Conservation (phyloP, 768 basidiomycete species). For the Pleurotus tuber-regium region DNA sequence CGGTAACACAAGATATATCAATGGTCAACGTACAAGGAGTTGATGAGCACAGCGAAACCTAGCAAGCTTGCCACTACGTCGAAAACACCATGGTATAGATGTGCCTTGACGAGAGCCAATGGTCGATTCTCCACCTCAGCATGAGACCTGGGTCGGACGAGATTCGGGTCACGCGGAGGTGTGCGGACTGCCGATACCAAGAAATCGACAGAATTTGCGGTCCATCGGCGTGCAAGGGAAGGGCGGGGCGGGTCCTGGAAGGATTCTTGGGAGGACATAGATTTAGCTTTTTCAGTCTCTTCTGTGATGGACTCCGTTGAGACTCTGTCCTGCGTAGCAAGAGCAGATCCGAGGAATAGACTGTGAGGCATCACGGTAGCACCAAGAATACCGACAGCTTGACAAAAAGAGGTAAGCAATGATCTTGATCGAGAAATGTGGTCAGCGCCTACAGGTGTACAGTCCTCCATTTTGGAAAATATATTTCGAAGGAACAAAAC, state of each 20-base stretch:
- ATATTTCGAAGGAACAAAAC: conserved; percentile 71
- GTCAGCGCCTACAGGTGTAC: conserved; percentile 55
- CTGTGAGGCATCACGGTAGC: conserved; percentile 95
- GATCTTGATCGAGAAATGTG: conserved; percentile 15
- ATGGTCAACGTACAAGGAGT: conserved; percentile 69
- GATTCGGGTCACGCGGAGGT: not conserved
- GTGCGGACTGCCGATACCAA: conserved; percentile 11
- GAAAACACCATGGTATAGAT: conserved; percentile 62
- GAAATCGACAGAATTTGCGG: not conserved
- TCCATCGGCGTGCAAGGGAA: not conserved
- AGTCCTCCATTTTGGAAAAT: conserved; percentile 55
- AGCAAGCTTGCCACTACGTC: conserved; percentile 71
- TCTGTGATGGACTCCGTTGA: conserved; percentile 25
- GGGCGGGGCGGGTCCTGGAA: conserved; percentile 12
- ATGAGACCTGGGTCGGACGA: conserved; percentile 33
- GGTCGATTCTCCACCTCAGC: conserved; percentile 56
- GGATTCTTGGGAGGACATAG: conserved; percentile 15
- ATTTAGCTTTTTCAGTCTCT: conserved; percentile 17
- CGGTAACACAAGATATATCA: no score
- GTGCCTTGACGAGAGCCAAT: conserved; percentile 53
- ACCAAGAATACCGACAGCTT: conserved; percentile 71
- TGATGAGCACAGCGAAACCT: conserved; percentile 86
- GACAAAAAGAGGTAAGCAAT: conserved; percentile 20
- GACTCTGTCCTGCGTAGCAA: conserved; percentile 81
- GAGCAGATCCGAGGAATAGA: conserved; percentile 83